These are phyloP conservation scores for Plasmodium gonderi DNA, from an alignment of 169 alveolate genomes.

Conservation along the genomic window DNA sequence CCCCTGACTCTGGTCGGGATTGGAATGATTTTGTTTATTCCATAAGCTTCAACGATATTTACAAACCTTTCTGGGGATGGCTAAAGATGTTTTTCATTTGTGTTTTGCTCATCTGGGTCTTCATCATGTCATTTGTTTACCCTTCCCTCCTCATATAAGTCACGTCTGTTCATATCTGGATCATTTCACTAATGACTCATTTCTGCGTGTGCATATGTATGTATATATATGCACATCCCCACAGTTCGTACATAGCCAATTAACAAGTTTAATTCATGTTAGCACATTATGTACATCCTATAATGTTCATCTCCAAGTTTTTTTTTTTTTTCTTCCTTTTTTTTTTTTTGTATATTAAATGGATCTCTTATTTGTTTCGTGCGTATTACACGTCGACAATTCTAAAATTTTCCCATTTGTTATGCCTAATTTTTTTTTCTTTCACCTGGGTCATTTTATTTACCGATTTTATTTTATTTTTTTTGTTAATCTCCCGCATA, in stretches of 20 bases:
- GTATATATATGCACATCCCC: background rate
- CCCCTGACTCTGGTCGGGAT: slow-evolving; percentile 92
- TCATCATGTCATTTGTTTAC: slow-evolving; percentile 52
- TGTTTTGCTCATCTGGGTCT: slow-evolving; percentile 35
- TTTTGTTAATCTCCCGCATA: background rate
- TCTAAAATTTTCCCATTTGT: background rate
- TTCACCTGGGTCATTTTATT: background rate
- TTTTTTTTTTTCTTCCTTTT: too few species aligned
- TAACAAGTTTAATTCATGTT: background rate
- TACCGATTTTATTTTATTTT: background rate
- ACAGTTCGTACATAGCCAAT: background rate
- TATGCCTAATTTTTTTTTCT: background rate
- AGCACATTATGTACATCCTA: background rate
- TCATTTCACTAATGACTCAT: background rate
- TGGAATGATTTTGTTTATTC: slow-evolving; percentile 92
- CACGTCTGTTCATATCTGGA: background rate
- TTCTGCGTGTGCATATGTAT: too few species aligned
- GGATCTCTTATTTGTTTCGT: background rate
- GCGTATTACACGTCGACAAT: background rate
- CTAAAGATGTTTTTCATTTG: slow-evolving; percentile 61
- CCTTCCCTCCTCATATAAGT: slow-evolving; percentile 41
- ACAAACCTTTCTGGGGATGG: slow-evolving; percentile 83
- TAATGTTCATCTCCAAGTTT: background rate
- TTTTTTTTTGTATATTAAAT: too few species aligned
- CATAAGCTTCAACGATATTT: slow-evolving; percentile 81